Percentiles rank a stretch among this genome's conserved stretches.
These are phyloP conservation scores for Stromatinia cepivora DNA, from an alignment of 2,329 filamentous ascomycete genomes.

Conservation along the genomic window DNA sequence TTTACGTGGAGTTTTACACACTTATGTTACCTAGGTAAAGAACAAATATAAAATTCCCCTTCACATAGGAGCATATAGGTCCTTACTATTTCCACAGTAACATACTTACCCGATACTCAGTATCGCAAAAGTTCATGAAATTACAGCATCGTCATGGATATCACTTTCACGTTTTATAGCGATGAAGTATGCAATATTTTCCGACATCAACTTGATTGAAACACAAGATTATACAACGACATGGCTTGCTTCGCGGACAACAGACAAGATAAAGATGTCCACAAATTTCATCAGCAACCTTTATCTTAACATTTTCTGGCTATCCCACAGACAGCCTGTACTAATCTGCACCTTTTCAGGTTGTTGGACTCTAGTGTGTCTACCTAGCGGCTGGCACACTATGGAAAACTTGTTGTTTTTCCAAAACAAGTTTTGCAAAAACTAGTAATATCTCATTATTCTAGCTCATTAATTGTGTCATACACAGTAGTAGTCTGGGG, in stretches of 20 bases:
- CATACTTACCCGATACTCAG: background rate
- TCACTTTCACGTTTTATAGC: background rate
- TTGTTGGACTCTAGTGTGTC: background rate
- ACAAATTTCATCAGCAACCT: background rate
- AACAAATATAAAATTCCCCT: background rate
- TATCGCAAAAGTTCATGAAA: background rate
- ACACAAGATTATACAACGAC: background rate
- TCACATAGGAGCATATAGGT: background rate
- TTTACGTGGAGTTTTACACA: slow-evolving; percentile 16
- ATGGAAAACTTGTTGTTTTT: too few relatives aligned
- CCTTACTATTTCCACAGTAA: background rate
- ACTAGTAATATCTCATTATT: too few relatives aligned
- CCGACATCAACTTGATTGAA: background rate
- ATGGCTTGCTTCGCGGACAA: background rate
- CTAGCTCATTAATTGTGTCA: too few relatives aligned
- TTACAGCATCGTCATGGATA: background rate
- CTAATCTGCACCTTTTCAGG: background rate
- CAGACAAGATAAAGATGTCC: background rate
- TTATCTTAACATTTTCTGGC: background rate
- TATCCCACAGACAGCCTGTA: background rate
- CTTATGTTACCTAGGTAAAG: background rate
- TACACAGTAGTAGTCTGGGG: too few relatives aligned
- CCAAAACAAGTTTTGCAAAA: too few relatives aligned
- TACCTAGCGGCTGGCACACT: background rate
- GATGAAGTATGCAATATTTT: background rate